Evolutionary conservation across 179 eudicot species (phyloP).

Genomic region (Carnegiea gigantea): DNA sequence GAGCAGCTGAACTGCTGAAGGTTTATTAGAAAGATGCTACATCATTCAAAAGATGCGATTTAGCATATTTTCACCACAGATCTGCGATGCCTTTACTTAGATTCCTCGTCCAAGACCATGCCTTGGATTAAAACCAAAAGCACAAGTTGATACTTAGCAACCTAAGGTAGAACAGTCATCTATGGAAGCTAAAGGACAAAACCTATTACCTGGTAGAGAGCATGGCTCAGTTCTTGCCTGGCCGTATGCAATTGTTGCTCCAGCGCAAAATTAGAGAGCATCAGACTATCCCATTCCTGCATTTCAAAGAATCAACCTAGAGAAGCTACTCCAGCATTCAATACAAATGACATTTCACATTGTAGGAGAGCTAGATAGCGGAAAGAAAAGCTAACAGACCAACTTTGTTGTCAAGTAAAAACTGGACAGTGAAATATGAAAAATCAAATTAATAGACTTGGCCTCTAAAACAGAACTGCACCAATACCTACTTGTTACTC

Average conservation of each 20-base stretch:
- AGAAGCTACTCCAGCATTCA: conserved; percentile 19
- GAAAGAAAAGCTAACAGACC: neutral
- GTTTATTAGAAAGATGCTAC: neutral
- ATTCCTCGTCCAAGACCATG: neutral
- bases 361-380: neutral
- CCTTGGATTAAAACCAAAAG: neutral
- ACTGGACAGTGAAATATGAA: neutral
- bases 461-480: neutral
- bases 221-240: conserved; percentile 98
- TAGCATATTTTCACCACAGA: neutral
- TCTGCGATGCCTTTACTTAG: neutral
- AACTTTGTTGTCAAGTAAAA: neutral
- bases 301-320: conserved; percentile 8
- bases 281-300: conserved; percentile 98
- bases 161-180: neutral
- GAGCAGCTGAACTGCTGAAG: neutral
- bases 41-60: neutral
- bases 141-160: neutral
- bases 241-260: conserved; percentile 97
- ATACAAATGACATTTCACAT: neutral
- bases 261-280: conserved; percentile 95
- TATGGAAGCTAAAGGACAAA: conserved; percentile 1
- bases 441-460: too few species aligned
- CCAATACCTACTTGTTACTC: neutral
- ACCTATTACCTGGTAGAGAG: conserved; percentile 83